Conservation (phyloP, 2,329 filamentous ascomycete genomes). For the Fusarium transvaalense region DNA sequence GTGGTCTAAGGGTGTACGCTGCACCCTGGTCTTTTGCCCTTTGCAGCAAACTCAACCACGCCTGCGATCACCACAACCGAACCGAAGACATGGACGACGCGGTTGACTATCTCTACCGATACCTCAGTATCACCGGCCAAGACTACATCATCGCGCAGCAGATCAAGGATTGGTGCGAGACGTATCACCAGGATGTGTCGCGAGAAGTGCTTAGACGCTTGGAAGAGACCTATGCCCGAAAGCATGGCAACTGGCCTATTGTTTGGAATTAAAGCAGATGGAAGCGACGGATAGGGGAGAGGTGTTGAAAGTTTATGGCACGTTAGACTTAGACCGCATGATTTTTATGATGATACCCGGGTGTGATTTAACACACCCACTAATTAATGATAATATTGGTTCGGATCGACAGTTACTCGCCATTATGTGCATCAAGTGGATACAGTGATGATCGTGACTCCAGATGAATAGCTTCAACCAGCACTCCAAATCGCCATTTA, state of each 20-base stretch:
- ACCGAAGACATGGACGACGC: slow-evolving; percentile 41
- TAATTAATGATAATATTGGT: slow-evolving; percentile 31
- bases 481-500: too few species aligned
- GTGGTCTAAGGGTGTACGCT: slow-evolving; percentile 37
- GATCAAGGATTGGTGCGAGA: slow-evolving; percentile 32
- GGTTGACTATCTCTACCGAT: slow-evolving; percentile 35
- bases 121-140: slow-evolving; percentile 14
- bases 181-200: slow-evolving; percentile 35
- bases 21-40: slow-evolving; percentile 42
- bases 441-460: not conserved
- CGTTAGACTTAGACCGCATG: slow-evolving; percentile 21
- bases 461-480: too few species aligned
- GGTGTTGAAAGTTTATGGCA: not conserved
- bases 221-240: slow-evolving; percentile 23
- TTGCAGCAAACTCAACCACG: slow-evolving; percentile 41
- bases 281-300: not conserved
- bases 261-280: slow-evolving; percentile 22
- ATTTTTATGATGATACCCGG: slow-evolving; percentile 36
- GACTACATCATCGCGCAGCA: slow-evolving; percentile 10
- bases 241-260: slow-evolving; percentile 29
- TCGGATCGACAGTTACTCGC: not conserved
- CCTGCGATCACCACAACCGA: slow-evolving; percentile 33
- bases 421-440: slow-evolving; percentile 13
- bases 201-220: slow-evolving; percentile 23
- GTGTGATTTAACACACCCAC: slow-evolving; percentile 9